Evolutionary conservation across 2,329 filamentous ascomycete genomes (phyloP).

Genomic region (Cladosporium austrohemisphaericum): DNA sequence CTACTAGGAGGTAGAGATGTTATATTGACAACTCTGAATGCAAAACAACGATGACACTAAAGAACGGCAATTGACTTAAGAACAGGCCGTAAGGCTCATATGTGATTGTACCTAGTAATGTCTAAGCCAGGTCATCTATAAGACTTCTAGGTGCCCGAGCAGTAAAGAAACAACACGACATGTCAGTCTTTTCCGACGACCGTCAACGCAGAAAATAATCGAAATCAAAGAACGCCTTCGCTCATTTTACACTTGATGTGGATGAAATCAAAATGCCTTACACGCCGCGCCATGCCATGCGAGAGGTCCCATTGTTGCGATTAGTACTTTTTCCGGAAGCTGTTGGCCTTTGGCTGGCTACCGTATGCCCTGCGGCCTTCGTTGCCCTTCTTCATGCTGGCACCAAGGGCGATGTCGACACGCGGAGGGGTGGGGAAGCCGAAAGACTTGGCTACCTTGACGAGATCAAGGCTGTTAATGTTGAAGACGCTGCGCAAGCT

Average conservation of each 20-base stretch:
- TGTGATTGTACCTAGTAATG: no score
- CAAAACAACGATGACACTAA: no score
- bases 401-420: slow-evolving; percentile 73
- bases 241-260: slow-evolving; percentile 8
- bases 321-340: slow-evolving; percentile 16
- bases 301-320: background rate
- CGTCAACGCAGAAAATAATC: background rate
- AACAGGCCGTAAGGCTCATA: no score
- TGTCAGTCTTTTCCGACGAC: slow-evolving; percentile 1
- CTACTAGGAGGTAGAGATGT: no score
- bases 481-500: slow-evolving; percentile 79
- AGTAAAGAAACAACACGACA: no score
- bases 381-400: slow-evolving; percentile 71
- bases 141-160: no score
- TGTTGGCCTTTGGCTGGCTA: slow-evolving; percentile 66
- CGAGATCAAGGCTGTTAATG: slow-evolving; percentile 74
- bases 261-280: slow-evolving; percentile 2
- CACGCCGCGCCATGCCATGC: slow-evolving; percentile 4
- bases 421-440: slow-evolving; percentile 74
- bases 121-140: no score
- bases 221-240: slow-evolving; percentile 12
- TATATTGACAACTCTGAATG: no score
- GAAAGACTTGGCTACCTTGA: slow-evolving; percentile 80
- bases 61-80: no score
- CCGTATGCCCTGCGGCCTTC: slow-evolving; percentile 71